Evolutionary conservation across 371 early-diverging fungal genomes (phyloP), one percentile per base, ranked within the genome.

Genomic region (Mucor racemosus): DNA sequence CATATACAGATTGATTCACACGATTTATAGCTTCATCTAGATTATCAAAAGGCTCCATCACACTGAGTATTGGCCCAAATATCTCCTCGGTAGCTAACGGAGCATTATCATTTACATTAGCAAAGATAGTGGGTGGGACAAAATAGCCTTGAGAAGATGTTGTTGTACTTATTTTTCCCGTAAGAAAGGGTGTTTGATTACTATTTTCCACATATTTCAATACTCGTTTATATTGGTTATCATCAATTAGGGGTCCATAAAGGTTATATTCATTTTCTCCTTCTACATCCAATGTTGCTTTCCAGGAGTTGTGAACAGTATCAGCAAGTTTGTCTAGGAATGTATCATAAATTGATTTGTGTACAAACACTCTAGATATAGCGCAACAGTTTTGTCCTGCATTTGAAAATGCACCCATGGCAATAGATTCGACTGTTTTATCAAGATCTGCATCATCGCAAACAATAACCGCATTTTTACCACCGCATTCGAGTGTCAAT

Each of bases 311-410:
- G 0, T 42, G 64, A 4, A 84, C 77, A 7, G 83, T 78, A 0
- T 62, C 75, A 71, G 81, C 82, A 34, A 94, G 76, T 67, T 73
- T 74, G 0, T 78, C 73, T 55, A 94, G 40, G 48, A 95, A 93
- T 13, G 66, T 60, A 33, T 88, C 86, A 72, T 94, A 82, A 19
- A 95, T 78, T 0, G 84, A 78, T 40, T 79, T 77, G 48, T 95
- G 91, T 13, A 95, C 88, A 67, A 87, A 84, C 11, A 96, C 78
- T 4, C 94, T 80, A 3, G 94, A 89, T 19, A 93, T 89, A 3
- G 95, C 95, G 75, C 93, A 93, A 76, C 97, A 97, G 69, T 90
- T 89, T 76, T 96, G 95, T 1, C 97, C 96, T 31, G 88, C 77
- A 73, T 95, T 95, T 48, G 88, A 82, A 69, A 87, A 94, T 35